A percentile compares a stretch with the other conserved stretches of the same genome.
Evolutionary conservation across 371 early-diverging fungal species (phyloP).

Genomic region (Apophysomyces elegans): DNA sequence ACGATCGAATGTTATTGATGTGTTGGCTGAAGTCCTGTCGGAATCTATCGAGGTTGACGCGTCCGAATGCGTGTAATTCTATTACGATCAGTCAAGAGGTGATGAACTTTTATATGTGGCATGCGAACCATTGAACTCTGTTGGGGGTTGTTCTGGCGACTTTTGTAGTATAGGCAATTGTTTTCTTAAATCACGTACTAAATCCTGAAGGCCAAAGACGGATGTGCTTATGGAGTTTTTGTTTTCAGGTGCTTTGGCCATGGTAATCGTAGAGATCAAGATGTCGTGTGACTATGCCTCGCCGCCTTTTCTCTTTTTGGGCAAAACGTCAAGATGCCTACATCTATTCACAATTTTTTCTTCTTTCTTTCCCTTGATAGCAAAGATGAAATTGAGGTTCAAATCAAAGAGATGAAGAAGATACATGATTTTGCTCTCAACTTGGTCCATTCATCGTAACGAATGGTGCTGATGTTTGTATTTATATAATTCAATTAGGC

Average conservation of each 20-base stretch:
- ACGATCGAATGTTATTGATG: constrained; percentile 56
- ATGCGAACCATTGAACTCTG: constrained; percentile 31
- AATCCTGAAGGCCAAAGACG: constrained; percentile 40
- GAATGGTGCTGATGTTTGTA: too few species aligned
- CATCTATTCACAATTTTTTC: too few species aligned
- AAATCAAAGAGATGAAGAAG: too few species aligned
- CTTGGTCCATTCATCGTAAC: too few species aligned
- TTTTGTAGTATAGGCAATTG: constrained; percentile 26
- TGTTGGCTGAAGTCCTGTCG: constrained; percentile 55
- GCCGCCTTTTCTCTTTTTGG: background rate
- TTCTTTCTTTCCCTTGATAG: too few species aligned
- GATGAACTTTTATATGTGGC: constrained; percentile 12
- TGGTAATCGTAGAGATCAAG: constrained; percentile 3
- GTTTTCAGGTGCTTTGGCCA: constrained; percentile 21
- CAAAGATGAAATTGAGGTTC: too few species aligned
- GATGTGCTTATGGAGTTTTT: constrained; percentile 44
- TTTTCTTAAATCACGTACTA: constrained; percentile 32
- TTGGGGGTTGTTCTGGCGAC: constrained; percentile 1
- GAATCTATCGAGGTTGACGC: constrained; percentile 52
- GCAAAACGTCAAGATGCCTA: too few species aligned
- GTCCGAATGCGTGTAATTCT: constrained; percentile 62
- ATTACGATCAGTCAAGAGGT: background rate
- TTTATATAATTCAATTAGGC: too few species aligned
- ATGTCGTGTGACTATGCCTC: constrained; percentile 2
- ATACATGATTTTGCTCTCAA: too few species aligned